These are phyloP conservation scores for Pisolithus tinctorius DNA, from an alignment of 768 basidiomycete genomes.

Conservation along the genomic window DNA sequence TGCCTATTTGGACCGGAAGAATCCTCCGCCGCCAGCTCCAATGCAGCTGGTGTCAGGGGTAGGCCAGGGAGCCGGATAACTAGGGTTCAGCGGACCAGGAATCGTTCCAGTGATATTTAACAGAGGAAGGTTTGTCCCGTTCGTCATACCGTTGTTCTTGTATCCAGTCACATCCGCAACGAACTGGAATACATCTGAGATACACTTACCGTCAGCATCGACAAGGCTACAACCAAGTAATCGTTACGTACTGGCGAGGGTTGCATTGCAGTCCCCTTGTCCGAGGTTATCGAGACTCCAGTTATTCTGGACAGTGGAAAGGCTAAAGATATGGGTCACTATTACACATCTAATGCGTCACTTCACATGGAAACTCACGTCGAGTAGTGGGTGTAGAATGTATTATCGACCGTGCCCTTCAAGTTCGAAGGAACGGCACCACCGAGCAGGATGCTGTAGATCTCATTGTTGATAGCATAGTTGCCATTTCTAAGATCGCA, in stretches of 20 bases:
- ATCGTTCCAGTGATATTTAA: slow-evolving; percentile 36
- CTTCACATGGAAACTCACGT: slow-evolving; percentile 7
- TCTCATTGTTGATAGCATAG: slow-evolving; percentile 37
- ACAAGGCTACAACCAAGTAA: too few species aligned
- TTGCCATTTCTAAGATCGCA: slow-evolving; percentile 19
- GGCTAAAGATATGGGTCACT: slow-evolving; percentile 7
- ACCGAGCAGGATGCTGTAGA: slow-evolving; percentile 41
- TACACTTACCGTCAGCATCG: neutral
- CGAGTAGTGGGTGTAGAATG: slow-evolving; percentile 60
- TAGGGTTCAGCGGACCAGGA: slow-evolving; percentile 39
- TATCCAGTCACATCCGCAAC: slow-evolving; percentile 45
- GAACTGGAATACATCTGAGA: slow-evolving; percentile 44
- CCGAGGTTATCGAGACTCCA: slow-evolving; percentile 58
- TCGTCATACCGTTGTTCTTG: slow-evolving; percentile 29
- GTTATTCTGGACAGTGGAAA: slow-evolving; percentile 53
- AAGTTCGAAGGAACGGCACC: slow-evolving; percentile 37
- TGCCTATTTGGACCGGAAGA: too few species aligned
- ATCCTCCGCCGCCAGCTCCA: slow-evolving; percentile 37
- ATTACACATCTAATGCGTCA: neutral
- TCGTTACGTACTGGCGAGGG: slow-evolving; percentile 9
- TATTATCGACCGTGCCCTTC: slow-evolving; percentile 40
- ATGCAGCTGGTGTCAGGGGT: slow-evolving; percentile 34
- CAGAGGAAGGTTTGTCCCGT: slow-evolving; percentile 20
- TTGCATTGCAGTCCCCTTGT: slow-evolving; percentile 48
- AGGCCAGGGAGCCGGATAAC: slow-evolving; percentile 35